Evolutionary conservation across 208 protist genomes (phyloP).

Genomic region (Wallacemonas sp.): DNA sequence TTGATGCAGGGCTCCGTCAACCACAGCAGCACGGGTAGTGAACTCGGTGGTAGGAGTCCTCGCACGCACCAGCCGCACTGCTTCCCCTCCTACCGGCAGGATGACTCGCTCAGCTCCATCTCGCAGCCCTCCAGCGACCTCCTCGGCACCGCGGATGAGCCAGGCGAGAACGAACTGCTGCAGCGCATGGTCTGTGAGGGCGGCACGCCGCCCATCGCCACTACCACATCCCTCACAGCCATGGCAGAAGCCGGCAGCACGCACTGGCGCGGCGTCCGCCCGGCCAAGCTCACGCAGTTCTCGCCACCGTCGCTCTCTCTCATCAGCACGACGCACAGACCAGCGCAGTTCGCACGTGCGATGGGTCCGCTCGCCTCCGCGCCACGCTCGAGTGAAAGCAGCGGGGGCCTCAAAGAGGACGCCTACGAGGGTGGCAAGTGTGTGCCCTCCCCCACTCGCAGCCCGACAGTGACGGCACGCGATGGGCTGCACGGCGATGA

Average conservation of each 20-base stretch:
- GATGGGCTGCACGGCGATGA: not conserved
- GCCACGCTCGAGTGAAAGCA: not conserved
- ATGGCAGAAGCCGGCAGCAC: not conserved
- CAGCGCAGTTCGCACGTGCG: conserved; percentile 28
- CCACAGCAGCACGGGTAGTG: not conserved
- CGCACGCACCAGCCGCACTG: not conserved
- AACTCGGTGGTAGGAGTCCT: not conserved
- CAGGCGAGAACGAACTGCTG: conserved; percentile 2
- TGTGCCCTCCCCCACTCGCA: conserved; percentile 4
- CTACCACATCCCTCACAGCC: not conserved
- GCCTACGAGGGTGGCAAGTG: not conserved
- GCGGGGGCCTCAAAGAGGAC: not conserved
- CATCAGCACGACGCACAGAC: conserved; percentile 40
- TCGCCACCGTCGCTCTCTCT: conserved; percentile 32
- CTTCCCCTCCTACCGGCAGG: conserved; percentile 7
- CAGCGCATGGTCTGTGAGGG: conserved; percentile 5
- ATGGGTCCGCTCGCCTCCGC: not conserved
- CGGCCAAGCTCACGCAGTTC: too few species aligned
- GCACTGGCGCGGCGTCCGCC: not conserved
- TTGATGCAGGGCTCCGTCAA: not conserved
- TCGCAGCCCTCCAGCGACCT: conserved; percentile 13
- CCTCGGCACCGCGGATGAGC: conserved; percentile 3
- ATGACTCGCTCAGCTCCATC: conserved; percentile 14
- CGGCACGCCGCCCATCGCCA: not conserved
- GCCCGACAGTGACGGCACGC: conserved; percentile 1